These are phyloP conservation scores for Cyanophora paradoxa DNA, from an alignment of 78 protist species.

Conservation along the genomic window DNA sequence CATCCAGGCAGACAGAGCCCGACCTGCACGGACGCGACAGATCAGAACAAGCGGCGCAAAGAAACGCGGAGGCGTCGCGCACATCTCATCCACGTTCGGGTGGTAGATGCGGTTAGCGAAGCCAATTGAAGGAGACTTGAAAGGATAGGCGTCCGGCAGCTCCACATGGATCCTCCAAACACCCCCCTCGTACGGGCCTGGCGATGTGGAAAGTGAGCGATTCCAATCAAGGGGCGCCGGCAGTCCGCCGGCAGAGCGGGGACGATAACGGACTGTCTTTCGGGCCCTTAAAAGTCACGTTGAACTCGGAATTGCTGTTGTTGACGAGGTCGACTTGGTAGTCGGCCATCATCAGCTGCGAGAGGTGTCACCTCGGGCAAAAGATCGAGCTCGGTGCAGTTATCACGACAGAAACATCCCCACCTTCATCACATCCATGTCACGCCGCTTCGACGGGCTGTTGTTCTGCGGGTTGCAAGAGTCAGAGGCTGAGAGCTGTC, in stretches of 20 bases:
- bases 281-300: slow-evolving; percentile 70
- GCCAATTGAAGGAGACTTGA: slow-evolving; percentile 92
- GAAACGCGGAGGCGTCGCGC: not conserved
- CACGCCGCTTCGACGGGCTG: slow-evolving; percentile 52
- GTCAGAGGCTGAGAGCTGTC: too few species aligned
- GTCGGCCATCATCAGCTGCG: slow-evolving; percentile 60
- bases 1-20: slow-evolving; percentile 94
- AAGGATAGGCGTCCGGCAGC: slow-evolving; percentile 89
- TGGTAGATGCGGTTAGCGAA: slow-evolving; percentile 83
- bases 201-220: not conserved
- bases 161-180: slow-evolving; percentile 84
- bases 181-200: slow-evolving; percentile 88
- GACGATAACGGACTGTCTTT: slow-evolving; percentile 52
- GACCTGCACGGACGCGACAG: slow-evolving; percentile 48
- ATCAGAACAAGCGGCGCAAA: not conserved
- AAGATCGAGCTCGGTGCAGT: not conserved
- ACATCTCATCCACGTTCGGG: slow-evolving; percentile 92
- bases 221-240: not conserved
- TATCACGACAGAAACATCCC: not conserved
- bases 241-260: not conserved
- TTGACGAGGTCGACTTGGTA: slow-evolving; percentile 42
- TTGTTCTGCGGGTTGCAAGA: too few species aligned
- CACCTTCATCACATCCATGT: slow-evolving; percentile 76
- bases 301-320: slow-evolving; percentile 42
- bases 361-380: not conserved